phyloP scores from a whole-genome alignment of 106 monocot genomes.

The Dendrobium catenatum region DNA sequence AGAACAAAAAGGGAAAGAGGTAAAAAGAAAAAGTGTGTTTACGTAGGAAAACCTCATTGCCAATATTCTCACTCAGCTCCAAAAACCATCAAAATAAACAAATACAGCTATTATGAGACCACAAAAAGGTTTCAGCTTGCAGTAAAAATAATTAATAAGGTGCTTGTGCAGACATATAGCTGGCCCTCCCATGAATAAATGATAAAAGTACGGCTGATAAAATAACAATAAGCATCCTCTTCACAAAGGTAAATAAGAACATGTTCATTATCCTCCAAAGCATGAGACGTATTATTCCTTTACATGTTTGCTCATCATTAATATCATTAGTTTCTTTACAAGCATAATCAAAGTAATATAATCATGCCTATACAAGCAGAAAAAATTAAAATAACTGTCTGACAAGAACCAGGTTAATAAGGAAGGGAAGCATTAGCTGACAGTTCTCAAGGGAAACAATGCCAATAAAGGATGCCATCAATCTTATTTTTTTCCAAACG shows the following conservation, averaged over 20 bases:
- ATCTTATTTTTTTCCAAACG: background rate
- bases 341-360: background rate
- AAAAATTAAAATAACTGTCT: background rate
- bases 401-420: constrained; percentile 4
- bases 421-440: background rate
- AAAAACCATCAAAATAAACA: too few relatives aligned
- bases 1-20: too few relatives aligned
- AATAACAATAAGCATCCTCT: background rate
- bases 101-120: too few relatives aligned
- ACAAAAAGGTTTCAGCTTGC: background rate
- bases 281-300: background rate
- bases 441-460: background rate
- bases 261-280: background rate
- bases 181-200: background rate
- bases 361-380: background rate
- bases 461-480: background rate
- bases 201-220: background rate
- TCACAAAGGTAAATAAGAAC: background rate
- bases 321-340: background rate
- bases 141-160: background rate
- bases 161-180: background rate
- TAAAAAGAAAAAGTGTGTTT: too few relatives aligned
- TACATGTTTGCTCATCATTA: background rate
- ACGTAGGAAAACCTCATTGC: too few relatives aligned
- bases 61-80: too few relatives aligned